Evolutionary conservation across 257 asterid genomes (phyloP).

Genomic region (Solanum bulbocastanum): DNA sequence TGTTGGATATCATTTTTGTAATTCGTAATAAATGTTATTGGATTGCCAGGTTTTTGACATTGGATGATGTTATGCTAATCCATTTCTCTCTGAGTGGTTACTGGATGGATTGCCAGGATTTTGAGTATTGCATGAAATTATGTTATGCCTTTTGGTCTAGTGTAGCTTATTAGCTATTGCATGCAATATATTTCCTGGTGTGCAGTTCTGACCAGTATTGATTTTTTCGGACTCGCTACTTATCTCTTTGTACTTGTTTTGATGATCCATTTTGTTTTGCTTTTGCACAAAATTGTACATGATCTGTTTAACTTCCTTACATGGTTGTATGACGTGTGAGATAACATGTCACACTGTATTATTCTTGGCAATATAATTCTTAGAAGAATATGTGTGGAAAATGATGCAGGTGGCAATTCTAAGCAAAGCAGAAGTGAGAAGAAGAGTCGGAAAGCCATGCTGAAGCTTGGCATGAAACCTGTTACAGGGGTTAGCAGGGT

Average conservation of each 20-base stretch:
- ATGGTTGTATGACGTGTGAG: background rate
- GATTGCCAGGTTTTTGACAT: background rate
- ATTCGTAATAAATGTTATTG: background rate
- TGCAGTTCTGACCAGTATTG: background rate
- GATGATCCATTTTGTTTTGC: background rate
- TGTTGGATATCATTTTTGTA: background rate
- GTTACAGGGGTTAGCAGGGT: slow-evolving; percentile 77
- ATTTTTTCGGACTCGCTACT: background rate
- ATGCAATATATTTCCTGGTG: background rate
- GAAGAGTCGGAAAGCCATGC: slow-evolving; percentile 93
- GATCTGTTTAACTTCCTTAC: background rate
- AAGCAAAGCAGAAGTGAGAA: slow-evolving; percentile 98
- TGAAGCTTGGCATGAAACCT: slow-evolving; percentile 91
- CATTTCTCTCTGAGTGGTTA: background rate
- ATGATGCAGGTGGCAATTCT: slow-evolving; percentile 44
- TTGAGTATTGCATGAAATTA: background rate
- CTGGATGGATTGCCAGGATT: background rate
- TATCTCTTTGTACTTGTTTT: background rate
- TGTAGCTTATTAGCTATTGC: background rate
- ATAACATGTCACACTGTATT: background rate
- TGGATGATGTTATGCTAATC: background rate
- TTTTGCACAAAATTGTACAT: background rate
- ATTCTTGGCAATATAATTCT: background rate
- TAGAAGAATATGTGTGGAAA: background rate
- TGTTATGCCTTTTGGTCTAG: background rate